A percentile compares a stretch with the other conserved stretches of the same genome.
Conservation (phyloP, 331 rosid genomes). For the Dryas integrifolia region DNA sequence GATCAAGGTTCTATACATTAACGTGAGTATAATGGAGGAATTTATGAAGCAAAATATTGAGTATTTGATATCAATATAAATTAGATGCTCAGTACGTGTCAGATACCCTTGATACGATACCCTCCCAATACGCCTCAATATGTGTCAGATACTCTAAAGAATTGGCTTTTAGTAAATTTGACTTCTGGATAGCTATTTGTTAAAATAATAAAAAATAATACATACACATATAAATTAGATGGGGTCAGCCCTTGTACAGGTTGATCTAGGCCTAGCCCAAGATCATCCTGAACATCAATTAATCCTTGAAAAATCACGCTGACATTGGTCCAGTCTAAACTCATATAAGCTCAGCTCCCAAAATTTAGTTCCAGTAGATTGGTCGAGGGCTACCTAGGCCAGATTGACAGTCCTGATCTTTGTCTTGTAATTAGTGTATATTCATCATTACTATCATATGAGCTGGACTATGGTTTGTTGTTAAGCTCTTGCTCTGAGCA, state of each 20-base stretch:
- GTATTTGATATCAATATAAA: not conserved
- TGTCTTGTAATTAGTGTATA: not conserved
- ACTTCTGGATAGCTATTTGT: not conserved
- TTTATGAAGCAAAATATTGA: not conserved
- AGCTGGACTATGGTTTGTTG: conserved; percentile 7
- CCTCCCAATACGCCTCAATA: not conserved
- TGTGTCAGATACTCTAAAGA: not conserved
- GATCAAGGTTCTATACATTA: not conserved
- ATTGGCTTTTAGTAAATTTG: not conserved
- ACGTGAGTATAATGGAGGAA: not conserved
- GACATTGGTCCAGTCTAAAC: not conserved
- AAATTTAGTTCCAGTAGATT: not conserved
- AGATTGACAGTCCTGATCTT: not conserved
- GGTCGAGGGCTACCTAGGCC: not conserved
- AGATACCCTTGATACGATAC: not conserved
- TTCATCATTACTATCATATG: conserved; percentile 2
- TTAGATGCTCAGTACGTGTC: not conserved
- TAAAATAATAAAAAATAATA: not conserved
- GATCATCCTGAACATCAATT: not conserved
- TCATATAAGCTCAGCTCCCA: not conserved
- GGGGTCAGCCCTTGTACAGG: not conserved
- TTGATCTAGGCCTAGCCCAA: not conserved
- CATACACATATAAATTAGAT: not conserved
- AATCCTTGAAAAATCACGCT: no score
- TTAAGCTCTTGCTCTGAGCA: not conserved